Base-by-base conservation (phyloP, 139 green algal genomes). In the Tetraselmis chui region DNA sequence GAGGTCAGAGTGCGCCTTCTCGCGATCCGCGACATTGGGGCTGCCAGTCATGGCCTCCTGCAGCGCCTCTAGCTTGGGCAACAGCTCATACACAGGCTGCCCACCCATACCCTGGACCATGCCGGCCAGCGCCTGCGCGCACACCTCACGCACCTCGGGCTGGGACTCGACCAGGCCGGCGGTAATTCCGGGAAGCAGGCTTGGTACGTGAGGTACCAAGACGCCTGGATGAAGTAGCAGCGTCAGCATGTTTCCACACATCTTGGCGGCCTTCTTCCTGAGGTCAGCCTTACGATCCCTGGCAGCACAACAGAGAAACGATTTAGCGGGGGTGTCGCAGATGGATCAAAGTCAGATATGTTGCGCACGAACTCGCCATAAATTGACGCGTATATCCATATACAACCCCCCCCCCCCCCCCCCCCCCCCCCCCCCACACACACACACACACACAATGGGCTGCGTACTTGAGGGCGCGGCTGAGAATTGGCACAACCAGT, bases 401-500 rank as follows among this genome's bases (percentile, higher is more conserved):
- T n/a, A n/a, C n/a, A n/a, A n/a, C n/a, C n/a, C n/a, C n/a, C n/a
- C n/a, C n/a, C n/a, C n/a, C n/a, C n/a, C n/a, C n/a, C n/a, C n/a
- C n/a, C n/a, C n/a, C n/a, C n/a, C n/a, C n/a, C n/a, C n/a, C n/a
- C n/a, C n/a, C n/a, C n/a, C n/a, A n/a, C n/a, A n/a, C n/a, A n/a
- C n/a, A n/a, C n/a, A n/a, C n/a, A n/a, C n/a, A n/a, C n/a, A n/a
- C n/a, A n/a, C n/a, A n/a, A n/a, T n/a, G n/a, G 45, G 45, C 18
- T 5, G 45, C 45, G 45, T 18, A 67, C 45, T 67, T 67, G 45
- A 84, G 67, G 27, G 30, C 77, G 32, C 77, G 77, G 25, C 25
- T 84, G 31, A 84, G 23, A n/a, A 84, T 79, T 22, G 80, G 80
- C 28, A 84, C 31, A 2, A 84, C 27, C 59, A 84, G 29, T 5